Evolutionary conservation across 768 basidiomycete species (phyloP), one percentile per base, ranked within the genome.

Genomic region (Trametes punicea): DNA sequence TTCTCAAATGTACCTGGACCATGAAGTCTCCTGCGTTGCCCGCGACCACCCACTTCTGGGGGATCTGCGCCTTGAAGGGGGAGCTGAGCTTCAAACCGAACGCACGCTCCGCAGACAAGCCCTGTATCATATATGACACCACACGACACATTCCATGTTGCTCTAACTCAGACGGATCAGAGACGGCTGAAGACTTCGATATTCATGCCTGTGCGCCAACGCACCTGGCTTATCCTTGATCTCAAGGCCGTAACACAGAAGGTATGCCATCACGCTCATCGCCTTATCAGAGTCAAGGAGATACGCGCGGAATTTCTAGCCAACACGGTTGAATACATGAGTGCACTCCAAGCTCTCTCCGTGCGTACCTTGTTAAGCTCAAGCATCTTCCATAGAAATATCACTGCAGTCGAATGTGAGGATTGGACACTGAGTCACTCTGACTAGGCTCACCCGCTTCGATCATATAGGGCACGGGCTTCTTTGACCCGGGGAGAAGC

Each of bases 211-310:
- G n/a, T n/a, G n/a, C n/a, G n/a, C n/a, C n/a, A n/a, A n/a, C 11
- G 41, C 67, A 96, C 93, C 84, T 57, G 93, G 89, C 72, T 92
- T 93, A 66, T 98, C 95, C 70, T 97, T 97, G 66, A 93, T 85
- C 58, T 95, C 92, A 25, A 97, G 75, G 46, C 83, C 83, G 67
- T 88, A 88, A 63, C 88, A 87, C 13, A 97, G 72, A 31, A 96
- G 78, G 69, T 90, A 87, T 0, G 81, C 88, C 25, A 93, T 73
- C 4, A 94, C 66, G 64, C 95, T 89, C 69, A 83, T 83, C 2
- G 82, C 83, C 67, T 81, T 86, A 31, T 92, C 90, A 2, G 87
- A 88, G 48, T 93, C 88, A 11, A 95, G 71, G 7, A 95, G 73
- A 67, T 87, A 86, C n/a, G 76, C 72, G 20, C 90, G 82, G 72